Percentiles rank a stretch among this genome's conserved stretches.
Conservation (phyloP, 768 basidiomycete genomes). For the Tephrocybe sp. region DNA sequence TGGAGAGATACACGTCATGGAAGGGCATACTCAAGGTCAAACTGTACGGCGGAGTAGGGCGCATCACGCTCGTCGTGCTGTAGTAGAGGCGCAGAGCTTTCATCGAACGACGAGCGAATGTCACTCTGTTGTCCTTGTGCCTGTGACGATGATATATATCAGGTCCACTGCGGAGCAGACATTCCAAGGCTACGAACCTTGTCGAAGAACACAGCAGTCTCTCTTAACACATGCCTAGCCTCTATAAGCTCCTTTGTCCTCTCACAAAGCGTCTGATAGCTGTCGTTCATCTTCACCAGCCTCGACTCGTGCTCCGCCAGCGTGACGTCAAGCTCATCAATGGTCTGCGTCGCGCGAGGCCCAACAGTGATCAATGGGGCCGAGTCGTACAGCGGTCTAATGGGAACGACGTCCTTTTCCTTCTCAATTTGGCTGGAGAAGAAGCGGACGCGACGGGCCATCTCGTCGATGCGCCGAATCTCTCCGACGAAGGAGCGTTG, state of each 20-base stretch:
- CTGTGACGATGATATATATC: constrained; percentile 37
- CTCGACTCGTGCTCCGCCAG: constrained; percentile 85
- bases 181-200: constrained; percentile 46
- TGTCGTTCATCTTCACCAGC: constrained; percentile 87
- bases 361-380: constrained; percentile 87
- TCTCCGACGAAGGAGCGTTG: constrained; percentile 98
- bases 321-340: constrained; percentile 90
- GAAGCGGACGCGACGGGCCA: constrained; percentile 92
- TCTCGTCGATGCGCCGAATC: constrained; percentile 93
- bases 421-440: constrained; percentile 84
- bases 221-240: constrained; percentile 89
- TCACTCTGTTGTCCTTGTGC: constrained; percentile 78
- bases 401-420: constrained; percentile 78
- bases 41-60: constrained; percentile 57
- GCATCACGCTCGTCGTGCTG: constrained; percentile 87
- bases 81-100: constrained; percentile 85
- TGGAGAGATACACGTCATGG: not conserved
- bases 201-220: constrained; percentile 96
- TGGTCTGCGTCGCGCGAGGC: constrained; percentile 88
- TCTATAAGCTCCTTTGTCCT: constrained; percentile 86
- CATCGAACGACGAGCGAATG: constrained; percentile 89
- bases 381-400: constrained; percentile 85
- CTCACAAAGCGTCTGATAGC: constrained; percentile 86
- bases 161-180: not conserved
- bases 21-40: constrained; percentile 82